phyloP scores from a whole-genome alignment of 768 basidiomycete genomes.

The Boletus sp. region DNA sequence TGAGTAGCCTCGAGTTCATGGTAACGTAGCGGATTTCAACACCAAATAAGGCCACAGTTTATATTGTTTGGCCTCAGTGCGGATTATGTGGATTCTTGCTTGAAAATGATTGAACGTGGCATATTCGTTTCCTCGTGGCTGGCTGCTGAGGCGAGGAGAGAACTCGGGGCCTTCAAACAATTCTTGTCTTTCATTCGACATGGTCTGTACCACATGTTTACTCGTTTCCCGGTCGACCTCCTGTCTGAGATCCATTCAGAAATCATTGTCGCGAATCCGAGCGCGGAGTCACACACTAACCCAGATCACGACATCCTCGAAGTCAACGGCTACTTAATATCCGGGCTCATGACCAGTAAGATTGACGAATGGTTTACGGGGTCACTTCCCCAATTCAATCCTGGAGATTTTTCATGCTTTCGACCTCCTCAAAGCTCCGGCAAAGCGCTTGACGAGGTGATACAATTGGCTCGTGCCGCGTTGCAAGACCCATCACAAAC shows the following conservation, averaged over 20 bases:
- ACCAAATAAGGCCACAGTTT: constrained; percentile 51
- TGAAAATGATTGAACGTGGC: constrained; percentile 51
- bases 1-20: constrained; percentile 35
- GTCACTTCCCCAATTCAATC: constrained; percentile 36
- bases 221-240: constrained; percentile 5
- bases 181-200: constrained; percentile 76
- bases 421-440: constrained; percentile 18
- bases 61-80: constrained; percentile 50
- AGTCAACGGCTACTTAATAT: constrained; percentile 76
- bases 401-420: constrained; percentile 29
- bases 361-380: constrained; percentile 83
- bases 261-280: constrained; percentile 49
- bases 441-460: constrained; percentile 33
- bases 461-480: constrained; percentile 48
- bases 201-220: constrained; percentile 44
- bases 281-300: constrained; percentile 46
- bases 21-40: constrained; percentile 8
- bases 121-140: constrained; percentile 70
- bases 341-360: constrained; percentile 61
- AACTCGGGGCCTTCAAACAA: constrained; percentile 70
- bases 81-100: constrained; percentile 48
- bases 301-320: constrained; percentile 70
- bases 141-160: constrained; percentile 59
- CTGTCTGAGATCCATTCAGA: constrained; percentile 32
- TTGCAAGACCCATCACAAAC: constrained; percentile 45